Evolutionary conservation across 202 grass and related monocot genomes (phyloP).

Genomic region (Bolboschoenoplectus hybrid): DNA sequence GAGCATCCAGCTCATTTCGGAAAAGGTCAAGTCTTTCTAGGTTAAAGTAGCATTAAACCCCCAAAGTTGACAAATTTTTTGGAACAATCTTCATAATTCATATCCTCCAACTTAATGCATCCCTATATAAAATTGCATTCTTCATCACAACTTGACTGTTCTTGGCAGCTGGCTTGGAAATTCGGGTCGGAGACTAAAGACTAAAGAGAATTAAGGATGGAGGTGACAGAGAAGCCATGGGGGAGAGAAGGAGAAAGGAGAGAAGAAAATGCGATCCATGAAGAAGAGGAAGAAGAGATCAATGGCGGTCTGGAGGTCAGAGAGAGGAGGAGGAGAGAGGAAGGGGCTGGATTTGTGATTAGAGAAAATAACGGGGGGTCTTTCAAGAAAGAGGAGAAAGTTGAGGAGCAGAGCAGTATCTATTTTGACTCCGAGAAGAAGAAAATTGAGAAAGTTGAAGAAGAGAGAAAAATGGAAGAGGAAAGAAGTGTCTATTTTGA

Average conservation of each 20-base stretch:
- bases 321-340: conserved; percentile 47
- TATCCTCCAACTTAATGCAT: background rate
- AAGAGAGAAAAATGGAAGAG: background rate
- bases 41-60: conserved; percentile 21
- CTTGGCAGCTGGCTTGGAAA: background rate
- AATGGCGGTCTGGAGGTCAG: conserved; percentile 44
- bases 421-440: background rate
- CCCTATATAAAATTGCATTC: conserved; percentile 16
- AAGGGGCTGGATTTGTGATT: background rate
- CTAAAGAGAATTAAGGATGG: background rate
- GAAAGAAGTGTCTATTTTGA: conserved; percentile 58
- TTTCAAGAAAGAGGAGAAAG: conserved; percentile 24
- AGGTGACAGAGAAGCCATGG: conserved; percentile 42
- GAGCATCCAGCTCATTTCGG: background rate
- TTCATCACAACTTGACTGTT: background rate
- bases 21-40: conserved; percentile 24
- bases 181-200: background rate
- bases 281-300: conserved; percentile 39
- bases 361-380: conserved; percentile 30
- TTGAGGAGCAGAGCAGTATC: conserved; percentile 19
- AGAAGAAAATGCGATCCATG: conserved; percentile 29
- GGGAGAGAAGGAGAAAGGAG: conserved; percentile 31
- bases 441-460: background rate
- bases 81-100: background rate
- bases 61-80: conserved; percentile 12